Evolutionary conservation across 2,329 filamentous ascomycete species (phyloP).

Genomic region (Apiospora arundinis): DNA sequence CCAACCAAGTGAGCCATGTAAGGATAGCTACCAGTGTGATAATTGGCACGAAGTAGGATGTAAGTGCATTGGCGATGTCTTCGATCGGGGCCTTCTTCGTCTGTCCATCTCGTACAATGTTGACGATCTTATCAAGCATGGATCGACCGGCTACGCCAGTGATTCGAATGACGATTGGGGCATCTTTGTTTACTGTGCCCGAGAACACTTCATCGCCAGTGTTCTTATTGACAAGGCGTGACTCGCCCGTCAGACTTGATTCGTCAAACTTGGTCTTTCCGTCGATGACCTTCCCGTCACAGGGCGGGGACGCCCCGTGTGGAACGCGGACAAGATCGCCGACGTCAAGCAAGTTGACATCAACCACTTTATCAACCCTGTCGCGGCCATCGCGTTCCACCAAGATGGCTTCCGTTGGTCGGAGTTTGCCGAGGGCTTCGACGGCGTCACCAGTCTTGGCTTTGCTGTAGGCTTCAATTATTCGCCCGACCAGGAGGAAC

Average conservation of each 20-base stretch:
- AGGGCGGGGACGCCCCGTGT: conserved; percentile 83
- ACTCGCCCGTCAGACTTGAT: conserved; percentile 85
- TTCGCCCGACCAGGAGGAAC: conserved; percentile 78
- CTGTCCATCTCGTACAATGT: conserved; percentile 78
- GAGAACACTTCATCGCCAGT: conserved; percentile 71
- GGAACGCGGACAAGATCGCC: conserved; percentile 78
- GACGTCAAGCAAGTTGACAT: conserved; percentile 75
- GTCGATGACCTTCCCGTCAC: conserved; percentile 73
- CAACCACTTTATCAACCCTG: conserved; percentile 47
- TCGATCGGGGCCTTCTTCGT: conserved; percentile 78
- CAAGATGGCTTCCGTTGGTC: conserved; percentile 78
- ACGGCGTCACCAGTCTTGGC: conserved; percentile 89
- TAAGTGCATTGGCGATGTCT: conserved; percentile 74
- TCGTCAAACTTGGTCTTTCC: conserved; percentile 81
- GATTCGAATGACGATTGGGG: conserved; percentile 66
- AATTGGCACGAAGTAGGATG: conserved; percentile 77
- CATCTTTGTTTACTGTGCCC: conserved; percentile 76
- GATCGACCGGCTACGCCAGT: conserved; percentile 71
- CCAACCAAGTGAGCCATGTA: conserved; percentile 77
- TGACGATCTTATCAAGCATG: conserved; percentile 82
- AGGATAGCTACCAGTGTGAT: conserved; percentile 72
- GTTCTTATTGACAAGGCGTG: conserved; percentile 68
- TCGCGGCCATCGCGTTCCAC: conserved; percentile 54
- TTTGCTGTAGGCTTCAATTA: conserved; percentile 90
- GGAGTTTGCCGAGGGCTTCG: conserved; percentile 76